Conservation (phyloP, 257 asterid species). For the Fraxinus americana region DNA sequence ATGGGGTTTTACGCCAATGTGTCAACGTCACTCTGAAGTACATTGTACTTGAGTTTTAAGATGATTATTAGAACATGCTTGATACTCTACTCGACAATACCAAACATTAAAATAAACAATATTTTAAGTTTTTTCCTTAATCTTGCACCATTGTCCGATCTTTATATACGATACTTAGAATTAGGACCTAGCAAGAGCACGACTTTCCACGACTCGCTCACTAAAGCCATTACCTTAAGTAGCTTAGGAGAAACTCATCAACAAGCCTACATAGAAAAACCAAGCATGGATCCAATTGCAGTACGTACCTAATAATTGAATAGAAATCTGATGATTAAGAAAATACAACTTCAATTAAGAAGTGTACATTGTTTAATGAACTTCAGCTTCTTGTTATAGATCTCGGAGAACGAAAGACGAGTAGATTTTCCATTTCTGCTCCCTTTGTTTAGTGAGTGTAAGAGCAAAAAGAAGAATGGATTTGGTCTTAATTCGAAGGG, state of each 20-base stretch:
- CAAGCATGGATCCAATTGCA: conserved; percentile 51
- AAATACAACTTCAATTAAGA: too few species aligned
- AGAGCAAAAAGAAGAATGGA: conserved; percentile 10
- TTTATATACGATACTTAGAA: too few species aligned
- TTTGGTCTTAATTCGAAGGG: not conserved
- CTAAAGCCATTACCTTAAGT: conserved; percentile 32
- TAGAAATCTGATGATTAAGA: too few species aligned
- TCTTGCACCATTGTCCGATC: not conserved
- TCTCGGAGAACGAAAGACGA: not conserved
- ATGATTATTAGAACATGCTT: conserved; percentile 41
- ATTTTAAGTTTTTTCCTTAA: not conserved
- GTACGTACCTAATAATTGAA: too few species aligned
- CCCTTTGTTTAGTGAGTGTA: not conserved
- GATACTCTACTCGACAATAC: conserved; percentile 72
- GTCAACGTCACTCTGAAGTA: conserved; percentile 48
- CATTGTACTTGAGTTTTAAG: conserved; percentile 67
- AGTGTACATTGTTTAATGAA: too few species aligned
- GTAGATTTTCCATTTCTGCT: conserved; percentile 38
- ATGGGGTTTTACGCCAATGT: conserved; percentile 43
- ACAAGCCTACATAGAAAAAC: conserved; percentile 83
- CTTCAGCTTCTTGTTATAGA: too few species aligned
- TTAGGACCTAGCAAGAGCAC: conserved; percentile 45
- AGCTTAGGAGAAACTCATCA: conserved; percentile 61
- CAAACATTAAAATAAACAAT: conserved; percentile 35
- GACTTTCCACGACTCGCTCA: conserved; percentile 54